Percentiles rank a stretch among this genome's conserved stretches.
phyloP scores from a whole-genome alignment of 2,329 filamentous ascomycete species.

The Penicillium sp. region DNA sequence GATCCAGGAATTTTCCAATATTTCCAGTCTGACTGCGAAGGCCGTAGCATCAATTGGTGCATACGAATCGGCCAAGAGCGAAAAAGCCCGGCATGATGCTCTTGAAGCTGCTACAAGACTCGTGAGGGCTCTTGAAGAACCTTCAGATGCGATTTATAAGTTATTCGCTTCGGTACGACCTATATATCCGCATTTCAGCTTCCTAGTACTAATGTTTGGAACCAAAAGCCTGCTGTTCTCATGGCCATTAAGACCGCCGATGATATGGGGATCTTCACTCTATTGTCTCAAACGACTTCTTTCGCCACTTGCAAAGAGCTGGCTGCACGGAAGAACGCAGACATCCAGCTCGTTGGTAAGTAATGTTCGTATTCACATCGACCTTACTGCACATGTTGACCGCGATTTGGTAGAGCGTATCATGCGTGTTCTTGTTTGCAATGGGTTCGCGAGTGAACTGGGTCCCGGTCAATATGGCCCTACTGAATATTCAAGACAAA shows the following conservation, averaged over 20 bases:
- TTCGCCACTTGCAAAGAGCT: neutral
- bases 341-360: neutral
- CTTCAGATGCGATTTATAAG: no score
- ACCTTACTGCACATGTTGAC: neutral
- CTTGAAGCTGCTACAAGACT: no score
- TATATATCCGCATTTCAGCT: no score
- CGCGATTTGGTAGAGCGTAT: conserved; percentile 17
- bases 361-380: neutral
- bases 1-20: no score
- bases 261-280: neutral
- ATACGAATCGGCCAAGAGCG: no score
- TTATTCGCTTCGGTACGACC: no score
- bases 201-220: no score
- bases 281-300: neutral
- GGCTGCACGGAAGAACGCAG: neutral
- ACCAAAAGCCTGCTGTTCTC: neutral
- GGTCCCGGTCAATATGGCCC: conserved; percentile 15
- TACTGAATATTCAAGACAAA: conserved; percentile 16
- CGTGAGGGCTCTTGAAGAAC: no score
- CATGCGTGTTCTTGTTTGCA: conserved; percentile 20
- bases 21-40: no score
- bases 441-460: conserved; percentile 17
- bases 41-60: no score
- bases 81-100: no score
- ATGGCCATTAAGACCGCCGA: neutral